A percentile compares a stretch with the other conserved stretches of the same genome.
phyloP scores from a whole-genome alignment of 768 basidiomycete species.

The Cystobasidiopsis lactophilus region DNA sequence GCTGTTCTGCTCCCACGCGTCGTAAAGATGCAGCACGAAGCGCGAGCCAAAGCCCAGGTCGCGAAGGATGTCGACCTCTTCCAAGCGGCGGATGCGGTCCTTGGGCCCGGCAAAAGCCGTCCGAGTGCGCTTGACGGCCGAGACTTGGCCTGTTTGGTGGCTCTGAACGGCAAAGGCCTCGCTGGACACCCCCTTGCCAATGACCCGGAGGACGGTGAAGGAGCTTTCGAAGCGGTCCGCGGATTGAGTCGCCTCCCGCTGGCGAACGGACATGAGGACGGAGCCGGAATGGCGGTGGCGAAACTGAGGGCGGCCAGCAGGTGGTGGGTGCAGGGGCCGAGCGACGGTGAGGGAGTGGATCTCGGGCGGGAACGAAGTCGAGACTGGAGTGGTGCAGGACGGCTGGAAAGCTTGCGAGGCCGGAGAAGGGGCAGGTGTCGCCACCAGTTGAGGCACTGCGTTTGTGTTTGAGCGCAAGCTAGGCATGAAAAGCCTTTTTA shows the following conservation, averaged over 20 bases:
- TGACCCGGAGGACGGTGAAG: conserved; percentile 53
- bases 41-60: conserved; percentile 35
- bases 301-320: conserved; percentile 2
- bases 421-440: neutral
- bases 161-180: conserved; percentile 52
- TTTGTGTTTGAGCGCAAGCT: neutral
- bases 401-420: neutral
- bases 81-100: conserved; percentile 77
- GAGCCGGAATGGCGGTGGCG: conserved; percentile 8
- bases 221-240: conserved; percentile 44
- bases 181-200: conserved; percentile 85
- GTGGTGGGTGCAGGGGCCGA: neutral
- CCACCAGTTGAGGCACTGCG: neutral
- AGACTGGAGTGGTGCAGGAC: neutral
- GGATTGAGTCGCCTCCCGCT: neutral
- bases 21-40: conserved; percentile 68
- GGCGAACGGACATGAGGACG: neutral
- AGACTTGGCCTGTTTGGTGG: conserved; percentile 28
- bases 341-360: neutral
- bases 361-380: neutral
- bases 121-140: conserved; percentile 86
- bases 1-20: conserved; percentile 89
- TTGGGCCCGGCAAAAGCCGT: conserved; percentile 60
- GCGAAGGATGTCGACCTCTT: conserved; percentile 80
- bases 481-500: neutral